Evolutionary conservation across 805 yeast species (phyloP), one percentile per base, ranked within the genome.

Genomic region (Candida ascalaphidarum): DNA sequence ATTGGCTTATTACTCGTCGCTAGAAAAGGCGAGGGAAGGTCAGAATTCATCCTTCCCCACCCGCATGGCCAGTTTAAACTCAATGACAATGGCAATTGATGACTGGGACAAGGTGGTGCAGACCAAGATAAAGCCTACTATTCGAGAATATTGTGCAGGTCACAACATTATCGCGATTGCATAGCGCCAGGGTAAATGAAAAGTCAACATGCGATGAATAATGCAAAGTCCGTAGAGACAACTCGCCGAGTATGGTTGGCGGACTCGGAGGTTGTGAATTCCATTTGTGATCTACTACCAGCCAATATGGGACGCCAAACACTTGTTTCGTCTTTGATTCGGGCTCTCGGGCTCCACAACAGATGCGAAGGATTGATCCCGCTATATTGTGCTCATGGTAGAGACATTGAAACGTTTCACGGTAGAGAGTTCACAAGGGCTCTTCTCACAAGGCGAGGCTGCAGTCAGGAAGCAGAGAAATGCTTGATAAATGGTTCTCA

Each of bases 241-340:
- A 15, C n/a, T 7, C 19, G 54, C 29, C 33, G 32, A 8, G 50
- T 50, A 15, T 46, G 42, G 40, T 25, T 51, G 7, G 39, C 48
- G 4, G 42, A 39, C 6, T 45, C 52, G 8, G 34, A 29, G 3
- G 27, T 29, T n/a, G 33, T 41, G 12, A 29, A 49, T 7, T 26
- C 28, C 9, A 22, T 51, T 16, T 41, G 52, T 23, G 77, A 73
- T 33, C 34, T 50, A 17, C 50, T 75, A 2, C 81, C 81, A 1
- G 55, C 80, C 0, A 76, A 76, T 42, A 45, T 46, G 13, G 70
- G 65, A 3, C 48, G 81, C n/a, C 68, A 70, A 16, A 50, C 67
- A 1, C 44, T 70, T 7, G 67, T 71, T 0, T 43, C 51, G 11
- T 41, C 57, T 1, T 46, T 75, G 30, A 51, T 71, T 7, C 34